A percentile compares a stretch with the other conserved stretches of the same genome.
phyloP scores from a whole-genome alignment of 768 basidiomycete species.

The Pleurotus tuoliensis region DNA sequence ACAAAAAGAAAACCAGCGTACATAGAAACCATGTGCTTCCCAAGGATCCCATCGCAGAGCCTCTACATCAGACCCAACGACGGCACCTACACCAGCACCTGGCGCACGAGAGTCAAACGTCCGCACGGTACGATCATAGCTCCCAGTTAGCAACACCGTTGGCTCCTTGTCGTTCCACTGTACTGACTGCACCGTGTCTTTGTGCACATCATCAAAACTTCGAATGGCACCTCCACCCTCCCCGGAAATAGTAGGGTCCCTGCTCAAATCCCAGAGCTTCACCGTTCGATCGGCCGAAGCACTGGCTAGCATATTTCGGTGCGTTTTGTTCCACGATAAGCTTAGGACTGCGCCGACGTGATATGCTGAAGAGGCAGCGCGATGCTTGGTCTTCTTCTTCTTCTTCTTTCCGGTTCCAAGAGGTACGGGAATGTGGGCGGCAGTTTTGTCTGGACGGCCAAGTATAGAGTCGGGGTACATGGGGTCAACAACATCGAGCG shows the following conservation, averaged over 20 bases:
- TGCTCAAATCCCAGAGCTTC: conserved; percentile 92
- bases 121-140: conserved; percentile 92
- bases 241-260: conserved; percentile 49
- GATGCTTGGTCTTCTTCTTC: conserved; percentile 78
- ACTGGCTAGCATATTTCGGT: conserved; percentile 88
- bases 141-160: conserved; percentile 86
- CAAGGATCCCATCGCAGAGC: conserved; percentile 95
- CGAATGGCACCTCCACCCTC: conserved; percentile 67
- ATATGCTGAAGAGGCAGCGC: conserved; percentile 55
- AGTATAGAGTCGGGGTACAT: conserved; percentile 92
- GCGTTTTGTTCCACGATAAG: conserved; percentile 87
- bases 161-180: conserved; percentile 93
- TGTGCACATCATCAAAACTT: conserved; percentile 74
- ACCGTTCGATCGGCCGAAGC: conserved; percentile 94
- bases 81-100: conserved; percentile 75
- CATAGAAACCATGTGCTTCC: conserved; percentile 85
- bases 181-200: conserved; percentile 94
- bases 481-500: conserved; percentile 87
- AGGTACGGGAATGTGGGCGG: conserved; percentile 72
- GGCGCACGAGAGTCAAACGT: conserved; percentile 90
- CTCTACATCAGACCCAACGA: conserved; percentile 90
- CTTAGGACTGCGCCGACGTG: conserved; percentile 95
- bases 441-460: conserved; percentile 82
- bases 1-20: conserved; percentile 31
- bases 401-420: conserved; percentile 97